Evolutionary conservation across 495 filamentous ascomycete species (phyloP), one percentile per base, ranked within the genome.

Genomic region (Podospora pseudoanserina): DNA sequence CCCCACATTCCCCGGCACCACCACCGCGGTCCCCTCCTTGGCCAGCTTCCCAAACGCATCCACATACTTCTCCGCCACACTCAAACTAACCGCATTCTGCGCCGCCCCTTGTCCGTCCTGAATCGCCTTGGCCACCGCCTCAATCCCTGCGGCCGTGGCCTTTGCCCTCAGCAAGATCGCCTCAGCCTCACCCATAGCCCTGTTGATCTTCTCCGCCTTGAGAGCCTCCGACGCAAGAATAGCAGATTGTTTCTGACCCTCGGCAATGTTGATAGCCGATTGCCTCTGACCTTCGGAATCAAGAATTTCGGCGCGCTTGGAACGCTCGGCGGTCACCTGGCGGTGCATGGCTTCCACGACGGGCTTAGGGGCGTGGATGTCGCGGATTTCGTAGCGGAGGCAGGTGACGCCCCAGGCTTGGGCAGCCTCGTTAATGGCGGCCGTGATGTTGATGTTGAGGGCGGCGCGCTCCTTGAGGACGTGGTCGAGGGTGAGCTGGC

Each of bases 331-430:
- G 3, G 94, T 97, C 18, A 99, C 95, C 78, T 97, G 94, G 32
- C 95, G 87, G 81, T 99, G 96, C 96, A 99, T 99, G 67, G 95
- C 95, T 63, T 90, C 90, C 54, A 98, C 94, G 23, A 98, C 95
- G 56, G 89, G 89, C 5, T 91, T 91, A 0, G 95, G 95, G 0
- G 95, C 96, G 77, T 99, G 95, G 79, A 99, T 98, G 79, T 99
- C 96, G 62, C 96, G 83, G 74, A 99, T 99, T 80, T 99, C 95
- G 82, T 99, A 99, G 26, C 95, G 91, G 61, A 99, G 85, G 75
- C 96, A 98, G 19, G 92, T 90, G 19, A 99, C 92, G 67, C 95
- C 95, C 95, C 95, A 99, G 63, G 93, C 94, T 67, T 93, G 90
- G 0, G 96, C 93, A 0, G 95, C 96, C 75, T 98, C 95, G 81